Percentiles rank a stretch among this genome's conserved stretches.
Conservation (phyloP, 2,329 filamentous ascomycete species). For the Venturia pyrina region DNA sequence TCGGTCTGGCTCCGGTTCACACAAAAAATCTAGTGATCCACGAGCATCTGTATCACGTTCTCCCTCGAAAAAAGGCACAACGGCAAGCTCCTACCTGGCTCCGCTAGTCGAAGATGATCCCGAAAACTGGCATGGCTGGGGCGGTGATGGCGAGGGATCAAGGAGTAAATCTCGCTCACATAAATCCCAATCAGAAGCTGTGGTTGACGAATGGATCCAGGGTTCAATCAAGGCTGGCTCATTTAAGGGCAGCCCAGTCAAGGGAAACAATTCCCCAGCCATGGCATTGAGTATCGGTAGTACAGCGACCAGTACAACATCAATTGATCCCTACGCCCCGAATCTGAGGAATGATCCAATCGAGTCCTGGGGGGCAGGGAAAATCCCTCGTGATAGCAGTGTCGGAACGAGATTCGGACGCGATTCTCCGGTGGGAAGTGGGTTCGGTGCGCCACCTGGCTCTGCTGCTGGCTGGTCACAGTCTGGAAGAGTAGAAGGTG, state of each 20-base stretch:
- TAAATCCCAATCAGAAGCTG: background rate
- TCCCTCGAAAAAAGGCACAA: background rate
- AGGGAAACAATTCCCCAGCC: background rate
- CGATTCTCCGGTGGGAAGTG: background rate
- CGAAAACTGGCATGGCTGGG: slow-evolving; percentile 5
- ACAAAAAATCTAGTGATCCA: background rate
- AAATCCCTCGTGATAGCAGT: background rate
- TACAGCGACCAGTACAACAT: background rate
- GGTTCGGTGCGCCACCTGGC: background rate
- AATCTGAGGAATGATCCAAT: background rate
- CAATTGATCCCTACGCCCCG: background rate
- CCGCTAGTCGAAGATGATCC: slow-evolving; percentile 11
- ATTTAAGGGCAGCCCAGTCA: background rate
- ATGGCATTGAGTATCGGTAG: background rate
- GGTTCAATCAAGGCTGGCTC: background rate
- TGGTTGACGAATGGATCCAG: slow-evolving; percentile 4
- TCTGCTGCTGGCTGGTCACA: background rate
- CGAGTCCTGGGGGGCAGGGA: background rate
- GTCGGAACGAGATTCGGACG: slow-evolving; percentile 6
- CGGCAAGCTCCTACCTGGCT: background rate
- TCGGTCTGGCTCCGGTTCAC: background rate
- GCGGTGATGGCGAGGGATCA: background rate
- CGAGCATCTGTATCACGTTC: background rate
- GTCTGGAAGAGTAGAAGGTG: slow-evolving; percentile 1
- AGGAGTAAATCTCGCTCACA: background rate